Base-by-base conservation (phyloP, 805 yeast species). In the Sugiyamaella americana region DNA sequence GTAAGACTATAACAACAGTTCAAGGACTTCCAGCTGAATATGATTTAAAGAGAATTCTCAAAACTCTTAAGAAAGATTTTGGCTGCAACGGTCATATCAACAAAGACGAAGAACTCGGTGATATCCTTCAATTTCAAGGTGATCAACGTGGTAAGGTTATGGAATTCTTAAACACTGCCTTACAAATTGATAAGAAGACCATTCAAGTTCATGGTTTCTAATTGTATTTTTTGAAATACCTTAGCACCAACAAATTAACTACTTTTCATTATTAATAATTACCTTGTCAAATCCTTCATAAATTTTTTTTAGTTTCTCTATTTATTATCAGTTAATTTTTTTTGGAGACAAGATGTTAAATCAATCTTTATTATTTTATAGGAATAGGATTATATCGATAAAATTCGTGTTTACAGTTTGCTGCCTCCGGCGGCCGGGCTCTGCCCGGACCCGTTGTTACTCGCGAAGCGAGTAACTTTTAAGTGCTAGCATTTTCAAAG, bases 1-100 rank as follows among this genome's bases (percentile, higher is more conserved):
- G 98, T 75, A 91, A 91, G 74, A 91, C 98, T 54, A 80, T 91
- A 67, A 91, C 98, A 57, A 91, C 98, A 37, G 98, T 91, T 53
- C 98, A 93, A 74, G 98, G 98, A 65, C 79, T 91, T 52, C 97
- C 98, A 56, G 80, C 72, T 54, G 98, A 93, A 70, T 91, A 87
- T 71, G 98, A 91, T 67, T 74, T 85, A 68, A 91, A 91, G 76
- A 87, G 91, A 66, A 88, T 91, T 61, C 76, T 91, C 61, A 87
- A 87, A 69, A 95, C 87, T 50, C 76, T 91, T 64, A 91, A 93
- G 80, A 93, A 93, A 71, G 98, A 93, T 68, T 91, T 93, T 67
- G 98, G 97, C 57, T 93, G 98, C 73, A 91, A 91, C 70, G 98
- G 98, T 70, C 91, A 89, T 73, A 87, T 91, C 64, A 97, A 88